Evolutionary conservation across 805 yeast species (phyloP), one percentile per base, ranked within the genome.

Genomic region (Yamadazyma philogaea): DNA sequence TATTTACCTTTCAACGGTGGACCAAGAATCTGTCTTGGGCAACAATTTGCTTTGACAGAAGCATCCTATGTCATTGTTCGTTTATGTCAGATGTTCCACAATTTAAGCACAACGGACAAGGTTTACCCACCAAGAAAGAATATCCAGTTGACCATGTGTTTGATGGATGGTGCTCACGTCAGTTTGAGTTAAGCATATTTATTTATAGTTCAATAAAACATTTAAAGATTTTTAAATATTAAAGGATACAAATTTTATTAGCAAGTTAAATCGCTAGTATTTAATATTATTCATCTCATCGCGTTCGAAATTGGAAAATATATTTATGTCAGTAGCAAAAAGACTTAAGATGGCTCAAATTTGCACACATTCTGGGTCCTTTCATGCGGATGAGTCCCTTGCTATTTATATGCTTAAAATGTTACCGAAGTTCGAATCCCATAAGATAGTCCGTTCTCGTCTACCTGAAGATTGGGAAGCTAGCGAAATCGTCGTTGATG

Each of bases 311-410:
- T 22, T 34, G 30, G 10, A 11, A 19, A 19, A 19, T 14, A 18
- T 8, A 33, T 20, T 19, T 2, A 39, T 39, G 42, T 39, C 37
- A 28, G 30, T 16, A 10, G 14, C 33, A 6, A 42, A 42, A 18
- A 49, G 39, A 31, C 15, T 46, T 4, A 53, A 43, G 26, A 56
- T 70, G 57, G 59, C 80, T 46, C 80, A 78, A 56, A 86, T 90
- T 44, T 91, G 96, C 58, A 90, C 96, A 10, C 95, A 86, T 56
- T 84, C 90, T 37, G 99, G 99, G 6, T 77, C 89, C 0, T 93
- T 93, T 74, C 99, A 93, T 60, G 98, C 98, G 8, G 99, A 93
- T 63, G 99, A 93, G 63, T 82, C 96, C 8, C 74, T 93, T 39
- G 99, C 98, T 2, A 96, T 91, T 2, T 90, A 75, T 62, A 81